phyloP scores from a whole-genome alignment of 306 rosid genomes.

The Elaeagnus macrophylla region DNA sequence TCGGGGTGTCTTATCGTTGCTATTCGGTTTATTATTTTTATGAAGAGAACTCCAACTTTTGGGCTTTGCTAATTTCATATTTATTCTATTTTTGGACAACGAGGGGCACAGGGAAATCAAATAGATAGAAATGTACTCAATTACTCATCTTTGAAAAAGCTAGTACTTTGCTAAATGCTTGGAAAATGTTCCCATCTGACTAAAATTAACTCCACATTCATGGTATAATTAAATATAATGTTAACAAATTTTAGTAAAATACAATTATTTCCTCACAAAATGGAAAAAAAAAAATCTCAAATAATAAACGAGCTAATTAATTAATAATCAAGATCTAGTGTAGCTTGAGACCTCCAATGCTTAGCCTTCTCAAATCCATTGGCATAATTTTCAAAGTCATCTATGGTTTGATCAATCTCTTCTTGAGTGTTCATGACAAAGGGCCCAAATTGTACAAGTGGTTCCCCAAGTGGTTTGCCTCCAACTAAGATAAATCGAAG shows the following conservation, averaged over 20 bases:
- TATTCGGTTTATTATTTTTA: too few species aligned
- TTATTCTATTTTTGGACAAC: too few species aligned
- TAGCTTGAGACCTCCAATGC: slow-evolving; percentile 73
- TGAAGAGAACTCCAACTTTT: too few species aligned
- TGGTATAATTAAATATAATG: too few species aligned
- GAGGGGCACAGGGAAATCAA: too few species aligned
- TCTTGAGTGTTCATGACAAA: slow-evolving; percentile 94
- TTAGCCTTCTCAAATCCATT: slow-evolving; percentile 95
- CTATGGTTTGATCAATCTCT: slow-evolving; percentile 77
- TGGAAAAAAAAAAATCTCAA: slow-evolving; percentile 10
- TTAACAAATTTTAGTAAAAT: neutral
- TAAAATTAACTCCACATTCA: too few species aligned
- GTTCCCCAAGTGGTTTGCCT: slow-evolving; percentile 81
- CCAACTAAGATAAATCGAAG: slow-evolving; percentile 78
- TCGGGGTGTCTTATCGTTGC: too few species aligned
- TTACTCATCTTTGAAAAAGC: too few species aligned
- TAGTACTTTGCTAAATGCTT: too few species aligned
- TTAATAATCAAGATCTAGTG: slow-evolving; percentile 30
- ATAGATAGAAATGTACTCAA: too few species aligned
- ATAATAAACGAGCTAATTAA: neutral
- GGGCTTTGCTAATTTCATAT: too few species aligned
- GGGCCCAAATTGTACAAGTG: slow-evolving; percentile 77
- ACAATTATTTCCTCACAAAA: slow-evolving; percentile 8
- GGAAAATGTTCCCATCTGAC: too few species aligned
- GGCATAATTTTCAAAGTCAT: slow-evolving; percentile 67